Evolutionary conservation across 2,329 filamentous ascomycete genomes (phyloP).

Genomic region (Hymenoscyphus fructigenus): DNA sequence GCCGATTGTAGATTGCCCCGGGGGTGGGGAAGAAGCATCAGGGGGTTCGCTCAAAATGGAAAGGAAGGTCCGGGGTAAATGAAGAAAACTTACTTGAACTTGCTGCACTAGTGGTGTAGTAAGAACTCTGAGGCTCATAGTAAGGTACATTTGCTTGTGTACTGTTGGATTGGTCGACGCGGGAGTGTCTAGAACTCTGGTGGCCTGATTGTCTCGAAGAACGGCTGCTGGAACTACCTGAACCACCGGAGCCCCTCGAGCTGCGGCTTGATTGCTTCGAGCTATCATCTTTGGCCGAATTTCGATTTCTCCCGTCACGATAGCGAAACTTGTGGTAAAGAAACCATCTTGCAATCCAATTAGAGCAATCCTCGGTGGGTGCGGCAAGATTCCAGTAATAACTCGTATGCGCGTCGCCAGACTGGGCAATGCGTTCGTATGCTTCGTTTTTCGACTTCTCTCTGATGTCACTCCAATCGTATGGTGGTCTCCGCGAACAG

Average conservation of each 20-base stretch:
- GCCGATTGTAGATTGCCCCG: background rate
- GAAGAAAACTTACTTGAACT: constrained; percentile 6
- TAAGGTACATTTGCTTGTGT: background rate
- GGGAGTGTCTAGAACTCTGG: constrained; percentile 7
- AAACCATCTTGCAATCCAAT: constrained; percentile 38
- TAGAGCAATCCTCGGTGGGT: constrained; percentile 27
- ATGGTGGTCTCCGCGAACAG: constrained; percentile 33
- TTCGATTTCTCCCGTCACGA: constrained; percentile 36
- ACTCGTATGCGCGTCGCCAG: constrained; percentile 25
- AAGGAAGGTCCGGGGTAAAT: background rate
- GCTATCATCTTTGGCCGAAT: constrained; percentile 14
- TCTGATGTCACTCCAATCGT: constrained; percentile 37
- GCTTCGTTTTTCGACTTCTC: constrained; percentile 36
- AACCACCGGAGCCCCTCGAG: background rate
- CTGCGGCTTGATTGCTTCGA: constrained; percentile 1
- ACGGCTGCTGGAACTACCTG: background rate
- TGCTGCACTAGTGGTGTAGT: background rate
- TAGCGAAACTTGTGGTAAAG: constrained; percentile 39
- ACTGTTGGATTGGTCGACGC: background rate
- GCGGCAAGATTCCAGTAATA: constrained; percentile 34
- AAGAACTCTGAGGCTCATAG: constrained; percentile 4
- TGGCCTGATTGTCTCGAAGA: constrained; percentile 4
- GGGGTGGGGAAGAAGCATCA: background rate
- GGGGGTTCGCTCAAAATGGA: background rate
- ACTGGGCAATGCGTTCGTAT: constrained; percentile 28